phyloP scores from a whole-genome alignment of 2,329 filamentous ascomycete genomes.

The Cryphonectria carpinicola region DNA sequence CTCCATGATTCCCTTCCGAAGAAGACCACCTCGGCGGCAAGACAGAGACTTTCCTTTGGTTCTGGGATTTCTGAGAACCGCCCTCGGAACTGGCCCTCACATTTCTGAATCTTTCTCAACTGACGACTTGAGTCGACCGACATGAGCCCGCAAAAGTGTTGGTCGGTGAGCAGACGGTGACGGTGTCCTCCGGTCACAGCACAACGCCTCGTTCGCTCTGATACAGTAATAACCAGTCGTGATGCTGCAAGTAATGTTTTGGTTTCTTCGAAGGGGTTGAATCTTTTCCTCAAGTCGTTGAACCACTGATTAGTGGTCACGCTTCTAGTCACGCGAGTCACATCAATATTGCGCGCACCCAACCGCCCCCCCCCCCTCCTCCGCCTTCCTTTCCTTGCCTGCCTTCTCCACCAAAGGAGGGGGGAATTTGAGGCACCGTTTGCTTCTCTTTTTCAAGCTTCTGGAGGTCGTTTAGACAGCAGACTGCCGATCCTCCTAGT shows the following conservation, averaged over 20 bases:
- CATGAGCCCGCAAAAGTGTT: not conserved
- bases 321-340: not conserved
- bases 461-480: conserved; percentile 1
- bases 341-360: not conserved
- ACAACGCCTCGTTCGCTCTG: not conserved
- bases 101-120: not conserved
- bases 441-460: not conserved
- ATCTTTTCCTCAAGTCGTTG: not conserved
- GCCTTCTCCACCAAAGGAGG: not conserved
- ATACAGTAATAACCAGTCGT: not conserved
- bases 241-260: not conserved
- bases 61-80: not conserved
- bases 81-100: not conserved
- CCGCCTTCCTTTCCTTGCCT: not conserved
- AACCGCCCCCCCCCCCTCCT: not conserved
- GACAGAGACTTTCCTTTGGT: not conserved
- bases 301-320: not conserved
- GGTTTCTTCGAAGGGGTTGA: not conserved
- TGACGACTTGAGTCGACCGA: not conserved
- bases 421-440: not conserved
- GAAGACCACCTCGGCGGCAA: not conserved
- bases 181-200: not conserved
- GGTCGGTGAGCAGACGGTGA: not conserved
- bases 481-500: not conserved
- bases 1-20: not conserved